Evolutionary conservation across 176 grass and related monocot genomes (phyloP).

Genomic region (Musa itinerans): DNA sequence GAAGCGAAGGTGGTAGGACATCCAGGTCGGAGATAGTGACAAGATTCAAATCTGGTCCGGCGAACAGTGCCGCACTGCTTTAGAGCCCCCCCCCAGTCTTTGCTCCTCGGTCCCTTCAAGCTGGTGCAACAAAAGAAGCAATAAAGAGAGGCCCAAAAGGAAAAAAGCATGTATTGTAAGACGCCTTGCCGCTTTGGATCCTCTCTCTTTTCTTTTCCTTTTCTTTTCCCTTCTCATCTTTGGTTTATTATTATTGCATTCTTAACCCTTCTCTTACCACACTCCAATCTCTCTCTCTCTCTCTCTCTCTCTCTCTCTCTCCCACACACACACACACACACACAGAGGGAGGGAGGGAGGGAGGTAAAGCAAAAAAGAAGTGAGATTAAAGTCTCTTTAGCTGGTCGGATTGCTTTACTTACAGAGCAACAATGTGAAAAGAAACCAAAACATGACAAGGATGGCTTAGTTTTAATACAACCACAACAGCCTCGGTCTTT

Average conservation of each 20-base stretch:
- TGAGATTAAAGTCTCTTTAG: conserved; percentile 6
- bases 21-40: background rate
- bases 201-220: background rate
- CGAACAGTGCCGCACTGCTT: too few species aligned
- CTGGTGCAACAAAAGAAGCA: conserved; percentile 4
- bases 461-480: background rate
- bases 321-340: too few species aligned
- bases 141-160: background rate
- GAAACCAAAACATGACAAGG: background rate
- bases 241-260: background rate
- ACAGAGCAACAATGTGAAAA: background rate
- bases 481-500: too few species aligned
- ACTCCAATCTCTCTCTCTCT: too few species aligned
- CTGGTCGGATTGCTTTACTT: conserved; percentile 3
- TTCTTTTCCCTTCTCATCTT: background rate
- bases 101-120: background rate
- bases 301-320: too few species aligned
- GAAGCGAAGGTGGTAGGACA: background rate
- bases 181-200: background rate
- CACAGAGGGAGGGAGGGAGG: background rate
- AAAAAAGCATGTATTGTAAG: background rate
- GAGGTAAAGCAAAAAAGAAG: background rate
- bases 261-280: background rate
- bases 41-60: conserved; percentile 1
- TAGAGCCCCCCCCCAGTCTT: background rate